Evolutionary conservation across 1,284 basidiomycete genomes (phyloP).

Genomic region (Takashimella koratensis): DNA sequence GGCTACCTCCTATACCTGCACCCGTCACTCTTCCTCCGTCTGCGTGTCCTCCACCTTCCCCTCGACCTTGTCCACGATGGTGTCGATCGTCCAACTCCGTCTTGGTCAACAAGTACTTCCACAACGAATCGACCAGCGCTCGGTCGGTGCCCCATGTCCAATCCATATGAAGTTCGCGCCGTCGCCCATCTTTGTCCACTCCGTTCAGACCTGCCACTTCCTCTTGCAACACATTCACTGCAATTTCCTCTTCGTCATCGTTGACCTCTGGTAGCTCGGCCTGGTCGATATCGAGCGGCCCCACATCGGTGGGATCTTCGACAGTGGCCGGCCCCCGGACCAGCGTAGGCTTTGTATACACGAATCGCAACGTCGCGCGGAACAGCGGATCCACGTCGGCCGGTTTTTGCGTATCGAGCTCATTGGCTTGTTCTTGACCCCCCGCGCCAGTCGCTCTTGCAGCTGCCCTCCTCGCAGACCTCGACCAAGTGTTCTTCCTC

Average conservation of each 20-base stretch:
- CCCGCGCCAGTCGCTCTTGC: conserved; percentile 39
- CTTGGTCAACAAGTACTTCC: conserved; percentile 57
- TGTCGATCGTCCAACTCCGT: conserved; percentile 27
- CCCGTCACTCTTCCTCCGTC: not conserved
- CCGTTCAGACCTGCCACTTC: not conserved
- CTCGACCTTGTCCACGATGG: conserved; percentile 1
- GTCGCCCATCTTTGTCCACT: too few species aligned
- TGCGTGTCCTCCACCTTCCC: not conserved
- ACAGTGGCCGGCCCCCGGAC: too few species aligned
- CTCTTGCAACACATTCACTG: conserved; percentile 1
- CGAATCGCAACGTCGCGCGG: conserved; percentile 18
- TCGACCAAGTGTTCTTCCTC: conserved; percentile 65
- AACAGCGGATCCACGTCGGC: conserved; percentile 24
- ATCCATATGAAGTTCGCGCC: conserved; percentile 54
- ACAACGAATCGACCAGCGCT: conserved; percentile 63
- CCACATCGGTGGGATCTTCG: too few species aligned
- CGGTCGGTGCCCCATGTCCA: conserved; percentile 66
- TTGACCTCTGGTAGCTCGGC: conserved; percentile 6
- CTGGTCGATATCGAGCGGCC: too few species aligned
- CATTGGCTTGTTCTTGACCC: not conserved
- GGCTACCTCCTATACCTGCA: conserved; percentile 1
- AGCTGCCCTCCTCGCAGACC: conserved; percentile 58
- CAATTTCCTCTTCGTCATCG: conserved; percentile 10
- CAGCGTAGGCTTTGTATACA: too few species aligned
- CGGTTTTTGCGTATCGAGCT: not conserved